These are phyloP conservation scores for Ophiostoma quercus DNA, from an alignment of 2,329 filamentous ascomycete genomes.

Conservation along the genomic window DNA sequence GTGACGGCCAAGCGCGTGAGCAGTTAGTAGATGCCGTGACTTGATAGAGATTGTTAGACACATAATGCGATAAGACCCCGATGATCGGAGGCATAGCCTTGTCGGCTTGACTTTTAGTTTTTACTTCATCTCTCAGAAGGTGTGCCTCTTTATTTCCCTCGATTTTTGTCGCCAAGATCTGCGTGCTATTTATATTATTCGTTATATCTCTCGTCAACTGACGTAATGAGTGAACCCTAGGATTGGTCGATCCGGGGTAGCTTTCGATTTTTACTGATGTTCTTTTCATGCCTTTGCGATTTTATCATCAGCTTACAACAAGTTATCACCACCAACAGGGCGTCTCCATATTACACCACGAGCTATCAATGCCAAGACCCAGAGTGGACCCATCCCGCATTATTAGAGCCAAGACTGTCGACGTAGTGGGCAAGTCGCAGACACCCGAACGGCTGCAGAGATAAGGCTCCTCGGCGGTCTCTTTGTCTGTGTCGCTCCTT, in stretches of 20 bases:
- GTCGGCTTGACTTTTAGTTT: constrained; percentile 3
- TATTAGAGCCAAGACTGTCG: neutral
- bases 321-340: too few species aligned
- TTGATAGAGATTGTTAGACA: too few species aligned
- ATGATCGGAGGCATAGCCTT: neutral
- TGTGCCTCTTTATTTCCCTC: neutral
- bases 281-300: too few species aligned
- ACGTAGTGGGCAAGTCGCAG: neutral
- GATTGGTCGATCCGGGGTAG: too few species aligned
- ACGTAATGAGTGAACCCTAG: too few species aligned
- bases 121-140: neutral
- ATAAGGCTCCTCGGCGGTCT: neutral
- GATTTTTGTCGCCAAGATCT: neutral
- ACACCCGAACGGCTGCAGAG: constrained; percentile 2
- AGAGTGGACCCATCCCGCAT: constrained; percentile 8
- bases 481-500: neutral
- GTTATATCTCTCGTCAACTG: too few species aligned
- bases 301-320: too few species aligned
- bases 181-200: too few species aligned
- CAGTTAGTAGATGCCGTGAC: neutral
- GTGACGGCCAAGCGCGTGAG: neutral
- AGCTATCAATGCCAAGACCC: neutral
- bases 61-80: neutral
- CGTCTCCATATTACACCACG: neutral
- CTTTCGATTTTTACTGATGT: too few species aligned